These are phyloP conservation scores for Rhizomucor miehei DNA, from an alignment of 371 early-diverging fungal genomes.

Conservation along the genomic window DNA sequence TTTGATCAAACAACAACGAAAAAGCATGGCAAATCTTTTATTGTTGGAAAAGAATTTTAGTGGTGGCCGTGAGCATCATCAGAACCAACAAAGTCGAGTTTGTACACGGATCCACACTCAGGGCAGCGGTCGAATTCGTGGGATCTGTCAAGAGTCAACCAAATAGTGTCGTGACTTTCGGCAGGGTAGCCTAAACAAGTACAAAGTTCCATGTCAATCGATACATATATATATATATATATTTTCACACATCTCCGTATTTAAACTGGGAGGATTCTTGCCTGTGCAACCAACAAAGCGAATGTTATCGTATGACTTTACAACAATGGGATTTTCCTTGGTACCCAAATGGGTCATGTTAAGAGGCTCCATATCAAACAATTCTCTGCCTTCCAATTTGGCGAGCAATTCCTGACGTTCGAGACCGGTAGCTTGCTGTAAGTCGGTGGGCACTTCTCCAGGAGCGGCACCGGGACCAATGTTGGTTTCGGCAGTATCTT, in stretches of 20 bases:
- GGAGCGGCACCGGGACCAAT: conserved; percentile 63
- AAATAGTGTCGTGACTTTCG: conserved; percentile 85
- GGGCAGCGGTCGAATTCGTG: conserved; percentile 93
- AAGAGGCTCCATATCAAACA: conserved; percentile 87
- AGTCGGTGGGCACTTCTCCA: conserved; percentile 82
- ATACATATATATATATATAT: too few relatives aligned
- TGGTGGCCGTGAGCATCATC: conserved; percentile 49
- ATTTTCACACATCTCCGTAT: not conserved
- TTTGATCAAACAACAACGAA: too few relatives aligned
- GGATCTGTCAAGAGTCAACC: conserved; percentile 74
- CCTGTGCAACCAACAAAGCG: conserved; percentile 95
- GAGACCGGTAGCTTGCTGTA: conserved; percentile 89
- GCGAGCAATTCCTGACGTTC: conserved; percentile 90
- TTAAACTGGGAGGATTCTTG: too few relatives aligned
- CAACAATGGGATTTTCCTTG: conserved; percentile 80
- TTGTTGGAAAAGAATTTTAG: not conserved
- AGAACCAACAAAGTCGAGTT: conserved; percentile 55
- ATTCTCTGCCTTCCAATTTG: conserved; percentile 82
- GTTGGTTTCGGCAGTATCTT: conserved; percentile 21
- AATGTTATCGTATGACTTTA: conserved; percentile 79
- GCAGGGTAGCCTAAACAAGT: conserved; percentile 85
- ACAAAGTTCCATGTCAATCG: too few relatives aligned
- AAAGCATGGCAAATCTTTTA: not conserved
- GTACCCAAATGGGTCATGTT: conserved; percentile 79
- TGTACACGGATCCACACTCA: conserved; percentile 90